phyloP scores from a whole-genome alignment of 2,329 filamentous ascomycete genomes.

The Hymenoscyphus fraxineus region DNA sequence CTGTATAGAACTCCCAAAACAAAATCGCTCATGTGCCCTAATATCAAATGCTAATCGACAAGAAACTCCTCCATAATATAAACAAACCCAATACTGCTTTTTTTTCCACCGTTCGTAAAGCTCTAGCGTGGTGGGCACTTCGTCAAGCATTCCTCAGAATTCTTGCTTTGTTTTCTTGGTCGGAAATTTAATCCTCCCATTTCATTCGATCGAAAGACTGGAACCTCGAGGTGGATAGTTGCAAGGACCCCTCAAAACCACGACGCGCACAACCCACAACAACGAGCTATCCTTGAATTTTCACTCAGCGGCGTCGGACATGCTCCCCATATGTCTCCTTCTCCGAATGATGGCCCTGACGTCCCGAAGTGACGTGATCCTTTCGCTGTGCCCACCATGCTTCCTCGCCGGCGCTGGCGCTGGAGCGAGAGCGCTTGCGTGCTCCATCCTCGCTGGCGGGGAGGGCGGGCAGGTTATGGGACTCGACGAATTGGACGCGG shows the following conservation, averaged over 20 bases:
- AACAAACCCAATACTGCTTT: not conserved
- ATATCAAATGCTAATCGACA: constrained; percentile 1
- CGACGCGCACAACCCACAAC: not conserved
- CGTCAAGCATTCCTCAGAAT: not conserved
- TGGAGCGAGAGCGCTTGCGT: not conserved
- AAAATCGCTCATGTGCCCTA: not conserved
- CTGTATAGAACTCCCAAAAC: not conserved
- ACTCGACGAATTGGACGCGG: constrained; percentile 4
- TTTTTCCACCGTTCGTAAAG: not conserved
- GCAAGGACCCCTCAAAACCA: constrained; percentile 9
- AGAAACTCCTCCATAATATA: not conserved
- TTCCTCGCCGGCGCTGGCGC: constrained; percentile 3
- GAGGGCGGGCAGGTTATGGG: constrained; percentile 6
- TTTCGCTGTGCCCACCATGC: constrained; percentile 10
- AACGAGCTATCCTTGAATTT: constrained; percentile 13
- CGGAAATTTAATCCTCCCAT: not conserved
- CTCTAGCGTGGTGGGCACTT: constrained; percentile 9
- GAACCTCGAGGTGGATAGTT: constrained; percentile 9
- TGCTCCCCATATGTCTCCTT: constrained; percentile 10
- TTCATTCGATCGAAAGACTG: constrained; percentile 9
- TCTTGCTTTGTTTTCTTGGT: too few species aligned
- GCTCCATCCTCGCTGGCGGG: not conserved
- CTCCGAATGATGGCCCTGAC: not conserved
- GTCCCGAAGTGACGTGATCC: not conserved
- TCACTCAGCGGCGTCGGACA: constrained; percentile 13